phyloP scores from a whole-genome alignment of 2,329 filamentous ascomycete genomes.

The Diplodia mutila region DNA sequence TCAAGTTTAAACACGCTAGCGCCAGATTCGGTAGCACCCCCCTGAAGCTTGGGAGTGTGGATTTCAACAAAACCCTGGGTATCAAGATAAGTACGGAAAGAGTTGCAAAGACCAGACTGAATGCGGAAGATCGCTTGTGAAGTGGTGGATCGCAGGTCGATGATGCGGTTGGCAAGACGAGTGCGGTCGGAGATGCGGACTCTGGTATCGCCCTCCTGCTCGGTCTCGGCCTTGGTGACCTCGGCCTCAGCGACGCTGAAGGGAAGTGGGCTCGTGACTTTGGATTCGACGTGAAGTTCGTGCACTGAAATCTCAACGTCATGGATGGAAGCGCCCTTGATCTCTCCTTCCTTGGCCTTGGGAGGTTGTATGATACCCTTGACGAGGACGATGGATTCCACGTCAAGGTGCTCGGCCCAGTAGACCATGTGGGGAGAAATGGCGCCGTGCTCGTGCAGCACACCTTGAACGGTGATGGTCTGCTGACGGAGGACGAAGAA shows the following conservation, averaged over 20 bases:
- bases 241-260: slow-evolving; percentile 74
- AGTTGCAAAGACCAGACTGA: slow-evolving; percentile 76
- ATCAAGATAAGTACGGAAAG: slow-evolving; percentile 78
- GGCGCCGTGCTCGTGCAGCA: slow-evolving; percentile 66
- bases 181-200: slow-evolving; percentile 71
- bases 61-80: slow-evolving; percentile 85
- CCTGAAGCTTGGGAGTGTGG: slow-evolving; percentile 89
- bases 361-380: slow-evolving; percentile 74
- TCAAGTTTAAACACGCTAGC: slow-evolving; percentile 89
- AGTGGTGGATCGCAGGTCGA: slow-evolving; percentile 82
- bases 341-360: slow-evolving; percentile 64
- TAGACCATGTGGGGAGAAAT: slow-evolving; percentile 77
- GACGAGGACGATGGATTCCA: slow-evolving; percentile 78
- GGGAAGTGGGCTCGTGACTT: slow-evolving; percentile 64
- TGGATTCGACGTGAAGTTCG: slow-evolving; percentile 64
- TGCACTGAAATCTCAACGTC: slow-evolving; percentile 75
- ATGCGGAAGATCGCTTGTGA: slow-evolving; percentile 89
- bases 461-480: slow-evolving; percentile 80
- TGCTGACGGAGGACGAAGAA: slow-evolving; percentile 88
- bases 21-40: slow-evolving; percentile 86
- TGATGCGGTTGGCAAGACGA: slow-evolving; percentile 75
- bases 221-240: slow-evolving; percentile 58
- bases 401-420: slow-evolving; percentile 81
- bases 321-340: slow-evolving; percentile 76
- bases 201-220: slow-evolving; percentile 60